Conservation (phyloP, 345 rosid genomes). For the Citrus australasica region DNA sequence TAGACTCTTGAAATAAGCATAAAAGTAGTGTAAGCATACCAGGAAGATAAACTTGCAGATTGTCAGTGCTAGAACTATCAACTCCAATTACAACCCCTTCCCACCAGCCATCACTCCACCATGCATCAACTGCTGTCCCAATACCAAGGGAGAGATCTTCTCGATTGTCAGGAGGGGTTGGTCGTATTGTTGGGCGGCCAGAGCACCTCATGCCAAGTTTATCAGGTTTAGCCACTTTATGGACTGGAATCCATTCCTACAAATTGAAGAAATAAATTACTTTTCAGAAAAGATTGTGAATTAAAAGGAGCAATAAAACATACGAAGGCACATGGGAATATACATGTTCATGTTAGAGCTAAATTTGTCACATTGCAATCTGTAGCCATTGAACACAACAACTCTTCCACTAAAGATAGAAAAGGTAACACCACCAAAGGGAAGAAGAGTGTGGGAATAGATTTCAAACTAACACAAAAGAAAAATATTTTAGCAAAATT, state of each 20-base stretch:
- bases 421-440: not conserved
- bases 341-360: not conserved
- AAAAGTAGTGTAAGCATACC: constrained; percentile 48
- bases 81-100: constrained; percentile 73
- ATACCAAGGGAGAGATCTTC: constrained; percentile 29
- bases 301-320: not conserved
- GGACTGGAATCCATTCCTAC: constrained; percentile 89
- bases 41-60: constrained; percentile 64
- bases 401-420: not conserved
- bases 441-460: not conserved
- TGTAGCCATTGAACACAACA: not conserved
- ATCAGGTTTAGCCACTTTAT: constrained; percentile 69
- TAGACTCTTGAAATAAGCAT: constrained; percentile 34
- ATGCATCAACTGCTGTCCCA: constrained; percentile 87
- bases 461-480: not conserved
- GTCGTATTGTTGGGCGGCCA: constrained; percentile 72
- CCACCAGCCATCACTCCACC: constrained; percentile 99
- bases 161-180: constrained; percentile 46
- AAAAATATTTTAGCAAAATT: not conserved
- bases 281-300: not conserved
- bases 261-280: constrained; percentile 10
- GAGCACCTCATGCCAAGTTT: constrained; percentile 75
- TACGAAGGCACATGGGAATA: not conserved
- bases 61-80: constrained; percentile 28
- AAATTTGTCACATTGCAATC: not conserved